Evolutionary conservation across 306 rosid genomes (phyloP).

Genomic region (Echinosophora koreensis): DNA sequence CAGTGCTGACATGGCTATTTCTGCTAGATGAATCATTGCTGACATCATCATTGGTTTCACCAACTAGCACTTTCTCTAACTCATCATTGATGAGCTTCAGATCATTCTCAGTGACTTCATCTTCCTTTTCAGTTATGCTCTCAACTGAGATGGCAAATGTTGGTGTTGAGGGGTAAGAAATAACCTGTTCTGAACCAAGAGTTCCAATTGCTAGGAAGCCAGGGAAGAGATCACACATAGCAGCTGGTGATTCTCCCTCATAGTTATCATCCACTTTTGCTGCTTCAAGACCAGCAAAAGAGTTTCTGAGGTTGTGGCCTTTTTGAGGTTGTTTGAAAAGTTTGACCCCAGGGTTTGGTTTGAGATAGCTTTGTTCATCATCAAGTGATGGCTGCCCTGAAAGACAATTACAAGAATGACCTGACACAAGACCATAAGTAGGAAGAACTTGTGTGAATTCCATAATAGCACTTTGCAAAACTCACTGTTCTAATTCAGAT

Average conservation of each 20-base stretch:
- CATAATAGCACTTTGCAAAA: background rate
- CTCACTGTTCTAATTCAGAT: background rate
- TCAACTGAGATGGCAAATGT: conserved; percentile 75
- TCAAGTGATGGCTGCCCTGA: conserved; percentile 82
- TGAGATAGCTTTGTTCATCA: conserved; percentile 75
- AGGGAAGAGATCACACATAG: conserved; percentile 78
- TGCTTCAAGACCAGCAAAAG: conserved; percentile 77
- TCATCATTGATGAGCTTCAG: conserved; percentile 86
- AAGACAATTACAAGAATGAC: conserved; percentile 66
- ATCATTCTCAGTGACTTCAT: conserved; percentile 86
- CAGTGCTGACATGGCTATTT: conserved; percentile 86
- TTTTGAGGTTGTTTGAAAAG: conserved; percentile 67
- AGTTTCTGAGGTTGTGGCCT: conserved; percentile 67
- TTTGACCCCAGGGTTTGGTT: conserved; percentile 61
- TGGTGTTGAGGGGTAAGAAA: conserved; percentile 76
- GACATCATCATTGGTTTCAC: conserved; percentile 77
- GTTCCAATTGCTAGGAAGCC: conserved; percentile 98
- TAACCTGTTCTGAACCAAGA: conserved; percentile 76
- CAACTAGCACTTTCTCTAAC: conserved; percentile 84
- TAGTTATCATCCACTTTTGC: conserved; percentile 58
- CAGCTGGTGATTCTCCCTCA: conserved; percentile 63
- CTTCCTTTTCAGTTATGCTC: conserved; percentile 86
- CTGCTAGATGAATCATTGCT: conserved; percentile 83
- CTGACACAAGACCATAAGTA: conserved; percentile 46
- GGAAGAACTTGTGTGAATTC: conserved; percentile 38